These are phyloP conservation scores for Violaceomyces palustris DNA, from an alignment of 1,284 basidiomycete genomes.

Conservation along the genomic window DNA sequence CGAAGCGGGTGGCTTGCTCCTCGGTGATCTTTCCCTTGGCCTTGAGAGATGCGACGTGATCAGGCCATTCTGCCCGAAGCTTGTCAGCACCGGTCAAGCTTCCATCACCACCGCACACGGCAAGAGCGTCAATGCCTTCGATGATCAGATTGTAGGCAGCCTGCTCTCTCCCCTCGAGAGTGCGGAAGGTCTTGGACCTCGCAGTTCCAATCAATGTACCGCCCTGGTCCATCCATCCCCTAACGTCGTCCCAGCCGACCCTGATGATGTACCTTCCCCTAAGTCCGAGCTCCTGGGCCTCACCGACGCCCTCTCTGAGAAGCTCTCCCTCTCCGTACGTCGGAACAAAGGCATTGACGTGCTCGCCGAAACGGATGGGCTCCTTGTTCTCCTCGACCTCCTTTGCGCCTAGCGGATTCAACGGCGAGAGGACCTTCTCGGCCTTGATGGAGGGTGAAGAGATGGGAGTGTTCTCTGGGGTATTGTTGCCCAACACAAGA, in stretches of 20 bases:
- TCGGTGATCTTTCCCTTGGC: conserved; percentile 67
- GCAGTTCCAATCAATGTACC: conserved; percentile 96
- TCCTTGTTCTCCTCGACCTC: background rate
- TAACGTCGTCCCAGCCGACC: conserved; percentile 97
- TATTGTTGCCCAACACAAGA: conserved; percentile 62
- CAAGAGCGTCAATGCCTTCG: conserved; percentile 93
- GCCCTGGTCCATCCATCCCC: conserved; percentile 80
- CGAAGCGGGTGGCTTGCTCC: conserved; percentile 66
- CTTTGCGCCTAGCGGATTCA: too few species aligned
- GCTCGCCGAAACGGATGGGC: background rate
- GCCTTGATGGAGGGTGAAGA: conserved; percentile 23
- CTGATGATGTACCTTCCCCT: conserved; percentile 90
- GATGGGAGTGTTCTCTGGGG: conserved; percentile 21
- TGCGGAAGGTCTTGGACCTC: conserved; percentile 80
- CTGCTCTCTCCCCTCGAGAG: conserved; percentile 73
- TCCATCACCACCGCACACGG: conserved; percentile 94
- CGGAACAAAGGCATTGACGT: conserved; percentile 59
- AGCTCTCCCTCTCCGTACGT: conserved; percentile 85
- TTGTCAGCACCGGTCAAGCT: conserved; percentile 91
- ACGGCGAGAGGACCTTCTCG: too few species aligned
- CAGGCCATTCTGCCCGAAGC: conserved; percentile 89
- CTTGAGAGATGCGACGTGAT: conserved; percentile 67
- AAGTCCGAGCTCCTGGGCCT: conserved; percentile 59
- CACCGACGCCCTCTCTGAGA: conserved; percentile 83
- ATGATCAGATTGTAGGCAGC: conserved; percentile 88